A percentile compares a stretch with the other conserved stretches of the same genome.
Conservation (phyloP, 768 basidiomycete genomes). For the Lepiota venenata region DNA sequence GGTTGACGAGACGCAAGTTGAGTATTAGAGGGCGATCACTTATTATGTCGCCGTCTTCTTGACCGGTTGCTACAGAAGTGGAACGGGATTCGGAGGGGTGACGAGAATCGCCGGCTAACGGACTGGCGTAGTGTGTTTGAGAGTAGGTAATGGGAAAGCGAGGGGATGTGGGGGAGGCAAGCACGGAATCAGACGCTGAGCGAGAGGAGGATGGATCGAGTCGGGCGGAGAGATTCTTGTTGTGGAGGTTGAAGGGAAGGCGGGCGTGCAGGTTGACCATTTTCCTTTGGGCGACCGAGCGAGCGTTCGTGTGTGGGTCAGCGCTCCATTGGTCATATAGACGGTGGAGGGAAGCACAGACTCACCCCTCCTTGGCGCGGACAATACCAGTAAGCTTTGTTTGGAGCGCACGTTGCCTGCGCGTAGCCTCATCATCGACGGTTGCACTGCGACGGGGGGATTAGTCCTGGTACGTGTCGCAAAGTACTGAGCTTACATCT, state of each 20-base stretch:
- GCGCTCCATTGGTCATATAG: neutral
- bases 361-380: slow-evolving; percentile 56
- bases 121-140: slow-evolving; percentile 6
- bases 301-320: neutral
- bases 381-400: slow-evolving; percentile 52
- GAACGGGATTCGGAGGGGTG: slow-evolving; percentile 15
- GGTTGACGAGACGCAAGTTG: slow-evolving; percentile 23
- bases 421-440: slow-evolving; percentile 10
- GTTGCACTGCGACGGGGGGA: slow-evolving; percentile 1
- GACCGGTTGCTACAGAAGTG: slow-evolving; percentile 8
- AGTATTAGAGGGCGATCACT: slow-evolving; percentile 16
- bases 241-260: slow-evolving; percentile 56
- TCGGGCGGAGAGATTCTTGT: slow-evolving; percentile 25
- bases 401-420: slow-evolving; percentile 43
- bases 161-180: slow-evolving; percentile 21
- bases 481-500: slow-evolving; percentile 16
- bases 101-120: slow-evolving; percentile 1
- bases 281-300: slow-evolving; percentile 33
- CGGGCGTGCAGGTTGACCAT: slow-evolving; percentile 61
- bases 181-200: slow-evolving; percentile 22
- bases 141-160: slow-evolving; percentile 11
- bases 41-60: neutral
- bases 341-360: slow-evolving; percentile 3
- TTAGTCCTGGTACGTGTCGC: neutral
- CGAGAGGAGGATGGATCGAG: slow-evolving; percentile 24